Base-by-base conservation (phyloP, 345 rosid genomes). In the Eutrema japonicum region DNA sequence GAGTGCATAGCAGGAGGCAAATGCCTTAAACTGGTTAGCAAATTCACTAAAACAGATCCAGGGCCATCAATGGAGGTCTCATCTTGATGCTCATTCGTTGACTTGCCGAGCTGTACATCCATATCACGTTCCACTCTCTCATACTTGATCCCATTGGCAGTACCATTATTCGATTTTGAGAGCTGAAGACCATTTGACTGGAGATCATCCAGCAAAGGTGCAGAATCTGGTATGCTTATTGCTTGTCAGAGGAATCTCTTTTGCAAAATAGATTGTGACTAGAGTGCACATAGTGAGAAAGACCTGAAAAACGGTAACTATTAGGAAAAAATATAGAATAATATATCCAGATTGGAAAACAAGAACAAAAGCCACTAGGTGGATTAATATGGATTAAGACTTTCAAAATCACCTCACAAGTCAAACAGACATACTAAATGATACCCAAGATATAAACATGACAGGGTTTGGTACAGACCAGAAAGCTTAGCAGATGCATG, bases 1-100 rank as follows among this genome's bases (percentile, higher is more conserved):
- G 98, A 81, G 74, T 88, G 92, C 98, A 95, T 95, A 58, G 89
- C 88, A 51, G 94, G 96, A 10, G 98, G 94, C 58, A 92, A 83
- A 81, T 90, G 94, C 86, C 99, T 85, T 79, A 95, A 84, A 85
- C 98, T 95, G 62, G 96, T 95, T 84, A 95, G 78, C 60, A 92
- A 81, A 80, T 95, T 92, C 67, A 95, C 98, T 63, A 95, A 29
- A 53, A 92, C 94, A 65, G 96, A 96, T 74, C 96, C 97, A 70
- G 98, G 97, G 41, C 98, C 88, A 80, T 92, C 96, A 74, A 41
- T 68, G 36, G 83, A 77, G 82, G 60, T 80, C 50, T 80, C 91
- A 80, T 81, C 80, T 68, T 80, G 79, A 76, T 78, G 77, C 32
- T 70, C 87, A 56, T 49, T 78, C 38, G 73, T 80, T 63, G 84